These are phyloP conservation scores for Apostasia ramifera DNA, from an alignment of 106 monocot genomes.

Conservation along the genomic window DNA sequence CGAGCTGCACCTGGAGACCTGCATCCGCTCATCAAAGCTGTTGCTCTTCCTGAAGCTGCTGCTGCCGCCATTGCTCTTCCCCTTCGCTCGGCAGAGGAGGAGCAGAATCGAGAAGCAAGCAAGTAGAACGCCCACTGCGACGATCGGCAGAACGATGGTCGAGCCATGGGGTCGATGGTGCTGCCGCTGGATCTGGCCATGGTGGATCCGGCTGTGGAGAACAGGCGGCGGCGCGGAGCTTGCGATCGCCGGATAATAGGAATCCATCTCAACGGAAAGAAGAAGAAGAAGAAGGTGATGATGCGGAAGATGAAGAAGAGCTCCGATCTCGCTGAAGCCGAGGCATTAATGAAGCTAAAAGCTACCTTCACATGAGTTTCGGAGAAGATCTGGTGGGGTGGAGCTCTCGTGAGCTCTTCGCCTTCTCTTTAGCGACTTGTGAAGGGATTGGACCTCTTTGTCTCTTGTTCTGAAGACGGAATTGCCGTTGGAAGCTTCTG, in stretches of 20 bases:
- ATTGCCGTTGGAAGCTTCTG: slow-evolving; percentile 12
- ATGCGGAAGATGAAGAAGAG: too few species aligned
- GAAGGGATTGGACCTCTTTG: neutral
- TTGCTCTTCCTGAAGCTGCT: slow-evolving; percentile 15
- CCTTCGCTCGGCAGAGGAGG: slow-evolving; percentile 1
- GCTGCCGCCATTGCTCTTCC: neutral
- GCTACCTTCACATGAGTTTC: too few species aligned
- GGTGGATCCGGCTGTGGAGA: neutral
- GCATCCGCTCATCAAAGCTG: slow-evolving; percentile 6
- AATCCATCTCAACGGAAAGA: slow-evolving; percentile 1
- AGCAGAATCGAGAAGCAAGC: slow-evolving; percentile 4
- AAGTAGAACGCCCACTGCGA: neutral
- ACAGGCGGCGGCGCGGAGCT: neutral
- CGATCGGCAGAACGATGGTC: slow-evolving; percentile 7
- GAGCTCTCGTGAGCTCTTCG: neutral
- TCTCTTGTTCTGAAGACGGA: neutral
- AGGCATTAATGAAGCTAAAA: too few species aligned
- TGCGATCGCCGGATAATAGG: neutral
- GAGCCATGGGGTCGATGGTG: neutral
- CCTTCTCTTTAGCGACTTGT: neutral
- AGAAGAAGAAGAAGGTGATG: neutral
- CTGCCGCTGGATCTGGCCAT: neutral
- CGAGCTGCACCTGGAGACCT: slow-evolving; percentile 6
- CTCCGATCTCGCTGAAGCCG: neutral
- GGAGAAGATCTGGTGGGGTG: too few species aligned